Evolutionary conservation across 1,284 basidiomycete genomes (phyloP), one percentile per base, ranked within the genome.

Genomic region (Heterobasidion irregulare): DNA sequence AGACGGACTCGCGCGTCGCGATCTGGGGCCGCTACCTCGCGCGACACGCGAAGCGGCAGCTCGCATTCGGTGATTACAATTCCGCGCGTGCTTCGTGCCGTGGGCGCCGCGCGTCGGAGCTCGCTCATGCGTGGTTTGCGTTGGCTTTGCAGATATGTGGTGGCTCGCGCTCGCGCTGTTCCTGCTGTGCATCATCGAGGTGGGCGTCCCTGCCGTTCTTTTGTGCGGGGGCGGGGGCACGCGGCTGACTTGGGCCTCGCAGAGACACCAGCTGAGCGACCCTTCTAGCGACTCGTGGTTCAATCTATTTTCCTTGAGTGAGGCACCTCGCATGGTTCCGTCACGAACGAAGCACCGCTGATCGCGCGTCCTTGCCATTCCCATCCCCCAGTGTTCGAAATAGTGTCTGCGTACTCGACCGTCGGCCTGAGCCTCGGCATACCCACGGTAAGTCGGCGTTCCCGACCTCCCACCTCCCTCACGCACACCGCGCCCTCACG

Each of bases 151-250:
- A 89, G 91, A 94, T 71, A 90, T 94, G 80, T 94, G 92, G 92
- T 94, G 90, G 90, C 67, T 94, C 12, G 86, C 76, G 0, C 67
- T 89, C 5, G 89, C 89, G 0, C 67, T 94, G 16, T 90, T 92
- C 69, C 68, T 94, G 2, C 75, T 95, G 36, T 95, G 92, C 65
- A 94, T 95, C 61, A 84, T 94, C 54, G 94, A 97, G 78, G 88
- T 70, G 36, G 15, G 36, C 4, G 26, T 26, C 45, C 26, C 18
- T 35, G 2, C 53, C 6, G 1, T n/a, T 26, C n/a, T 10, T 43
- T 13, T 45, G 44, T 10, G 18, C 6, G 26, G 2, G 26, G 26
- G 26, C 26, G 26, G 3, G 26, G 26, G 26, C 26, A 26, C 26
- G 26, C 26, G 26, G 26, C 4, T 26, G 26, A 26, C 26, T 26